Base-by-base conservation (phyloP, 768 basidiomycete species). In the Mycena capillaripes region DNA sequence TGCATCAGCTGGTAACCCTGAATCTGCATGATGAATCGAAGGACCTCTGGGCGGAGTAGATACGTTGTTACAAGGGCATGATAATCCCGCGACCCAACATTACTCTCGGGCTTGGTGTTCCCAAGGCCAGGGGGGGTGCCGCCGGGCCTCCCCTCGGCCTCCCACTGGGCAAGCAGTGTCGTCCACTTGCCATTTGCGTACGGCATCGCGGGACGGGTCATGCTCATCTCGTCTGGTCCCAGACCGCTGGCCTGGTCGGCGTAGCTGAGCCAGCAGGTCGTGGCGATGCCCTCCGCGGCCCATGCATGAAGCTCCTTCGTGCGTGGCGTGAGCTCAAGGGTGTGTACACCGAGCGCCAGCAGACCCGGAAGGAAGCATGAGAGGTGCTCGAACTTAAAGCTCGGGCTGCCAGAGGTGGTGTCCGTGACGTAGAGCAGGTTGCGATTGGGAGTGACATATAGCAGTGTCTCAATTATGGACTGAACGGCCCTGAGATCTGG, bases 311-410 rank as follows among this genome's bases (percentile, higher is more conserved):
- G 78, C 84, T 85, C 81, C 52, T 80, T 83, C 56, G 84, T 82
- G 19, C 69, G 63, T 1, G 72, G 66, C 2, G 86, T 75, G 27
- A 86, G 78, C 30, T 82, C 80, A 38, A 91, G 84, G 4, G 85
- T 86, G 67, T 87, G 81, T 2, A 85, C 88, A n/a, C 91, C 92
- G 8, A 93, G 86, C 0, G 90, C 89, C 58, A 93, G 83, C 23
- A 92, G 81, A 0, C 92, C 92, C 0, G 91, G 90, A 44, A 92
- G 86, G 85, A 91, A 93, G 79, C 92, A 93, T 2, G 91, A 88
- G 29, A 93, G 86, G 75, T 93, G 92, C 77, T 93, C 92, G 65
- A 92, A 84, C 30, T 79, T 82, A 72, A 88, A 86, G 2, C 82
- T 78, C 25, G 88, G 82, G 6, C 23, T 58, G n/a, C 78, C 83